Conservation (phyloP, 805 yeast genomes). For the Ogataea ganodermae region DNA sequence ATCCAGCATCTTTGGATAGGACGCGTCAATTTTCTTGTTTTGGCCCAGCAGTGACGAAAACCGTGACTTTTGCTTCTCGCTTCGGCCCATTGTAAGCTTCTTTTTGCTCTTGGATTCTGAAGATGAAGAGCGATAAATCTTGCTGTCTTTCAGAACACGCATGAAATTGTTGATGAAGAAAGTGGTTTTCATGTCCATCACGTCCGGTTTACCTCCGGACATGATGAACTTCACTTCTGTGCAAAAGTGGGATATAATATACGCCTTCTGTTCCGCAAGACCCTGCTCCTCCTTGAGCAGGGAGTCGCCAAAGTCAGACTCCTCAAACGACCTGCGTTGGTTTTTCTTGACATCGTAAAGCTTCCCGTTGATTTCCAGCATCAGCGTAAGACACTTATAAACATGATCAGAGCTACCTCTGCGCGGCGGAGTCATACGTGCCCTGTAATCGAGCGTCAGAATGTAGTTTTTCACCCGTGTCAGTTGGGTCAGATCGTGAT, state of each 20-base stretch:
- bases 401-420: not conserved
- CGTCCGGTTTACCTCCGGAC: not conserved
- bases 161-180: not conserved
- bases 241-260: slow-evolving; percentile 2
- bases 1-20: slow-evolving; percentile 11
- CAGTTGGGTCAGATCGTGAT: slow-evolving; percentile 4
- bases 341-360: not conserved
- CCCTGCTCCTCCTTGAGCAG: not conserved
- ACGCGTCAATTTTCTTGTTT: not conserved
- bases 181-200: not conserved
- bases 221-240: not conserved
- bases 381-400: not conserved
- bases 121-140: not conserved
- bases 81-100: not conserved
- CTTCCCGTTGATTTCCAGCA: slow-evolving; percentile 11
- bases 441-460: slow-evolving; percentile 2
- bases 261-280: not conserved
- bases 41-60: not conserved
- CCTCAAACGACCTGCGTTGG: not conserved
- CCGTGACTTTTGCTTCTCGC: not conserved
- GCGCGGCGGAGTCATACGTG: not conserved
- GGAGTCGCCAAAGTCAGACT: slow-evolving; percentile 4
- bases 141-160: not conserved
- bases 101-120: not conserved
- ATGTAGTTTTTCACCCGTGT: slow-evolving; percentile 10